A percentile compares a stretch with the other conserved stretches of the same genome.
phyloP scores from a whole-genome alignment of 441 rosid species.

The Aquilaria agallochum region DNA sequence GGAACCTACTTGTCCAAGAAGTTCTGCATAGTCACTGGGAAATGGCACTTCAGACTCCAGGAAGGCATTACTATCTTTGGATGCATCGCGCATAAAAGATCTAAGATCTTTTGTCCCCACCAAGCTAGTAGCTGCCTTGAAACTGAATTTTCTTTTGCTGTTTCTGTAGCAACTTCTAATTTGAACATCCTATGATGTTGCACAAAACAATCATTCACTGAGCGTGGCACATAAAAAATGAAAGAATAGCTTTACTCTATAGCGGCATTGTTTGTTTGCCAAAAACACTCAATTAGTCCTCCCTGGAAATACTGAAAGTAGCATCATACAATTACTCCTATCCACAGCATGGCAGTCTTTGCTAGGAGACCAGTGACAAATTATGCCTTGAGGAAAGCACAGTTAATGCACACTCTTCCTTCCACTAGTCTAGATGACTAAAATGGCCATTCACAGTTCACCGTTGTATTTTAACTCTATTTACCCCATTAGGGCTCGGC shows the following conservation, averaged over 20 bases:
- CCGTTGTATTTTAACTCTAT: too few relatives aligned
- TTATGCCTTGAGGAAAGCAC: too few relatives aligned
- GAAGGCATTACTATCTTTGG: constrained; percentile 33
- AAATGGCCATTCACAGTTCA: too few relatives aligned
- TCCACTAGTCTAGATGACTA: too few relatives aligned
- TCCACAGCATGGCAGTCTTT: too few relatives aligned
- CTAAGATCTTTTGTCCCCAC: constrained; percentile 15
- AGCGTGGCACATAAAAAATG: background rate
- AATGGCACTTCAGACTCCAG: constrained; percentile 46
- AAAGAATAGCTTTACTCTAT: background rate
- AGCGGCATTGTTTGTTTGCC: background rate
- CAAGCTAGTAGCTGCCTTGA: background rate
- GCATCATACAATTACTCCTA: background rate
- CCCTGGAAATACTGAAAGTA: background rate
- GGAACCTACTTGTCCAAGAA: constrained; percentile 63
- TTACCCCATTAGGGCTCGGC: too few relatives aligned
- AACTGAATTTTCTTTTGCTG: background rate
- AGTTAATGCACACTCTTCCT: too few relatives aligned
- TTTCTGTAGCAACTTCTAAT: constrained; percentile 1
- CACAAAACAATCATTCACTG: background rate
- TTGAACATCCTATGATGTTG: constrained; percentile 11
- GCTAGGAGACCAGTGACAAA: too few relatives aligned
- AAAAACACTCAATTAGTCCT: too few relatives aligned
- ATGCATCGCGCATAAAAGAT: constrained; percentile 23
- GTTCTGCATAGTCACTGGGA: constrained; percentile 62